Evolutionary conservation across 148 eudicot genomes (phyloP), one percentile per base, ranked within the genome.

Genomic region (Persicaria maculosa): DNA sequence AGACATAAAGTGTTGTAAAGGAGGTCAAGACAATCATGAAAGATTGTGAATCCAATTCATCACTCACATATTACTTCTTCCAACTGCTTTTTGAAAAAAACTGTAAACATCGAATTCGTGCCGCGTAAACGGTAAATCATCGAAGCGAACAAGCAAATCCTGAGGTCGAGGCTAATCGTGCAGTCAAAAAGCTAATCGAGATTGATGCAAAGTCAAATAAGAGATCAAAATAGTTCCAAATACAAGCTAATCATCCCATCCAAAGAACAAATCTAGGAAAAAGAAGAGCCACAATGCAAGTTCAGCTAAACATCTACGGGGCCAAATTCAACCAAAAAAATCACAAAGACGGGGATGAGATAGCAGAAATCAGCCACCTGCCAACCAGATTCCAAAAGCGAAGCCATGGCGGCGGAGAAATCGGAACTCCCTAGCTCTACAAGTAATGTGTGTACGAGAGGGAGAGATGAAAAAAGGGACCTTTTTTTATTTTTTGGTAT

Each of bases 361-460:
- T 9, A 72, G 74, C 25, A 46, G 74, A 22, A 45, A 47, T 20
- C 17, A 25, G 43, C 77, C 36, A 90, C 94, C 94, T 79, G 84
- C 94, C 94, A 90, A 25, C 79, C 81, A 46, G 91, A 84, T 80
- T 90, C 90, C 71, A 86, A 6, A 47, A 86, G 52, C 61, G 90
- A 84, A 72, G 87, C 91, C 94, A 90, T 90, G 19, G 57, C 53
- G 74, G 59, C 61, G 58, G 20, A 14, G 67, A 82, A 64, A 62
- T 48, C 22, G 53, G 81, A 74, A 74, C 74, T 71, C 71, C 7
- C 2, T 36, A 62, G 68, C 68, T 31, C 46, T 36, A 40, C 19
- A 40, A 36, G 6, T 1, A 25, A 36, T 62, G 44, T 62, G 68
- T 62, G 68, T 25, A 22, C 44, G 72, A 77, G 76, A 47, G 59